Percentiles rank a stretch among this genome's conserved stretches.
phyloP scores from a whole-genome alignment of 2,329 filamentous ascomycete genomes.

The Fusarium setosum region DNA sequence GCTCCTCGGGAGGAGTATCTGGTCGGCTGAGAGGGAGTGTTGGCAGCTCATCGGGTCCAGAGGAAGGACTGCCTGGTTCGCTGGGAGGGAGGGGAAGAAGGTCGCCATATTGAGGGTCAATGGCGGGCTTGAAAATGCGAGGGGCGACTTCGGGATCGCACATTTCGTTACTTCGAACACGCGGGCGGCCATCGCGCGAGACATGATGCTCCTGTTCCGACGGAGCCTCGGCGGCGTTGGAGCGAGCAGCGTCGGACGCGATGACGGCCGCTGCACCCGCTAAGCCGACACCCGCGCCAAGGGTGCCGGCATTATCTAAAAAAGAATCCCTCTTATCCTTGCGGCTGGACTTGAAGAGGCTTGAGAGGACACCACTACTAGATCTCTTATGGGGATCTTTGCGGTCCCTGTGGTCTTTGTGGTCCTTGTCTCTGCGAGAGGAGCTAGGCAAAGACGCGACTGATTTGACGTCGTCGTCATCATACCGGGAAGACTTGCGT shows the following conservation, averaged over 20 bases:
- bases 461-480: constrained; percentile 61
- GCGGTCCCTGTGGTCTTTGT: constrained; percentile 36
- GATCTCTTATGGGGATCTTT: constrained; percentile 53
- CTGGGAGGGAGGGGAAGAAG: constrained; percentile 73
- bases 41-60: constrained; percentile 56
- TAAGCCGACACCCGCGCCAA: constrained; percentile 76
- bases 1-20: constrained; percentile 64
- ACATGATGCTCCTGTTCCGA: constrained; percentile 51
- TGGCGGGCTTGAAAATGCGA: constrained; percentile 71
- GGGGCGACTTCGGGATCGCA: constrained; percentile 69
- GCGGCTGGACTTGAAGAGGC: constrained; percentile 58
- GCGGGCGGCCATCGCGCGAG: constrained; percentile 37
- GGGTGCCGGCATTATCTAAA: constrained; percentile 78
- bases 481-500: constrained; percentile 50
- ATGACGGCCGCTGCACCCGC: constrained; percentile 60
- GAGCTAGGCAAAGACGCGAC: constrained; percentile 51
- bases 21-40: constrained; percentile 70
- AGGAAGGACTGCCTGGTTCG: constrained; percentile 61
- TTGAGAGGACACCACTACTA: constrained; percentile 59
- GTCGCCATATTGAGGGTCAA: constrained; percentile 75
- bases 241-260: constrained; percentile 53
- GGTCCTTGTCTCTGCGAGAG: constrained; percentile 48
- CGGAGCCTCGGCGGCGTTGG: constrained; percentile 59
- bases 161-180: constrained; percentile 47
- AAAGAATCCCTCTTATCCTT: constrained; percentile 67